These are phyloP conservation scores for Aspergillus mulundensis DNA, from an alignment of 495 filamentous ascomycete species.

Conservation along the genomic window DNA sequence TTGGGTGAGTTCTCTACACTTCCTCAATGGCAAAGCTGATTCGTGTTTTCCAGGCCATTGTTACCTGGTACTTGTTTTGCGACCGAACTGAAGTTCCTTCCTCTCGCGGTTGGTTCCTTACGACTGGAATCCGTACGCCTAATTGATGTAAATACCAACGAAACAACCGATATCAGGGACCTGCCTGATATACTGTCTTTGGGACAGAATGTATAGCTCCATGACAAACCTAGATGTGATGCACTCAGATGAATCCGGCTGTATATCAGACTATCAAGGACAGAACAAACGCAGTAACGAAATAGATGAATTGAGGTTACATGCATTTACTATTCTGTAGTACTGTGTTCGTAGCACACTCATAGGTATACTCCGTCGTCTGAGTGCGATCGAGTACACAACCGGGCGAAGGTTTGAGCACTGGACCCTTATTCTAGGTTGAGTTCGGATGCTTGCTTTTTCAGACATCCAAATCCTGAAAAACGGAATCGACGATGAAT, in stretches of 20 bases:
- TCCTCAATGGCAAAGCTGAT: constrained; percentile 6
- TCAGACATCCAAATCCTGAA: too few species aligned
- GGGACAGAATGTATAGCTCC: background rate
- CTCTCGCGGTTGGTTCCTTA: constrained; percentile 70
- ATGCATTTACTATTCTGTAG: background rate
- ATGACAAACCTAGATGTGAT: background rate
- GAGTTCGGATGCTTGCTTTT: too few species aligned
- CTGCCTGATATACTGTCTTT: constrained; percentile 66
- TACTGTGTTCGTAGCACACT: background rate
- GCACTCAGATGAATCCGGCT: background rate
- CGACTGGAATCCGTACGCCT: constrained; percentile 76
- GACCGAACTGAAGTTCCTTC: constrained; percentile 73
- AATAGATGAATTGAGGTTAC: background rate
- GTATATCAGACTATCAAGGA: background rate
- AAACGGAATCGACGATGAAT: background rate
- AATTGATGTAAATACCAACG: constrained; percentile 74
- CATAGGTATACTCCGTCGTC: background rate
- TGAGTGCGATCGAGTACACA: background rate
- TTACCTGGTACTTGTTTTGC: constrained; percentile 73
- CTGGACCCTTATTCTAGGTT: too few species aligned
- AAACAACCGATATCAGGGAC: constrained; percentile 77
- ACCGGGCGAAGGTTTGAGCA: background rate
- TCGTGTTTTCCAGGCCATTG: constrained; percentile 51
- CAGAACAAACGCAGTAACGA: background rate
- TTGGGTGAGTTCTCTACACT: constrained; percentile 57